Evolutionary conservation across 176 grass and related monocot species (phyloP).

Genomic region (Neostapfia colusana): DNA sequence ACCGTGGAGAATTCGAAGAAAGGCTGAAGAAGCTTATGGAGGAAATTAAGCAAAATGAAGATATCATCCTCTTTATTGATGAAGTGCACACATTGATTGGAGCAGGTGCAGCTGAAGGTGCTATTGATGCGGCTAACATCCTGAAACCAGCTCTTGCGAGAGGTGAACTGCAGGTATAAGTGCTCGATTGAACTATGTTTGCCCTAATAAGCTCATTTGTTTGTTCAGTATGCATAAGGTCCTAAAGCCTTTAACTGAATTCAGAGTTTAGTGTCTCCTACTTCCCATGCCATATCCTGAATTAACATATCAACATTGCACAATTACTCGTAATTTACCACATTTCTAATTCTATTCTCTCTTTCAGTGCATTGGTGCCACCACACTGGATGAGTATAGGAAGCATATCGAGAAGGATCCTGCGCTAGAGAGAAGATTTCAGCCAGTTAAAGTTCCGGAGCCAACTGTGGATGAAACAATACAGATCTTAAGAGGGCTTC

Average conservation of each 20-base stretch:
- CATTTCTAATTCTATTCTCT: conserved; percentile 33
- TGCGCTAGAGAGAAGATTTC: conserved; percentile 91
- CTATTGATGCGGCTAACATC: conserved; percentile 99
- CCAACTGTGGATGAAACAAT: conserved; percentile 98
- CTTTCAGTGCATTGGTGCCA: conserved; percentile 96
- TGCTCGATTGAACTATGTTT: conserved; percentile 5
- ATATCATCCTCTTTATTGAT: conserved; percentile 99
- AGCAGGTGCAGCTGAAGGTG: conserved; percentile 97
- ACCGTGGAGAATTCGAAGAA: conserved; percentile 99
- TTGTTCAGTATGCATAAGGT: conserved; percentile 10
- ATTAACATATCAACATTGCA: neutral
- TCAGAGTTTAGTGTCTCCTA: conserved; percentile 7
- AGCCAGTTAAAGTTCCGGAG: conserved; percentile 96
- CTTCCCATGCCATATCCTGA: neutral
- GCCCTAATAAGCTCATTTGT: neutral
- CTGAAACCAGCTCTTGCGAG: conserved; percentile 98
- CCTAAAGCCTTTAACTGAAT: neutral
- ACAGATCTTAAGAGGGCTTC: conserved; percentile 90
- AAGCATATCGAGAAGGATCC: conserved; percentile 99
- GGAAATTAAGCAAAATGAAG: conserved; percentile 97
- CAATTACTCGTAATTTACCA: neutral
- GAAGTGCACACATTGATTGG: conserved; percentile 98
- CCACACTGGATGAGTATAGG: conserved; percentile 93
- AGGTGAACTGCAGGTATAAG: conserved; percentile 95
- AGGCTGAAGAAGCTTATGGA: conserved; percentile 99